phyloP scores from a whole-genome alignment of 2,329 filamentous ascomycete species.

The Arthroderma sp. region DNA sequence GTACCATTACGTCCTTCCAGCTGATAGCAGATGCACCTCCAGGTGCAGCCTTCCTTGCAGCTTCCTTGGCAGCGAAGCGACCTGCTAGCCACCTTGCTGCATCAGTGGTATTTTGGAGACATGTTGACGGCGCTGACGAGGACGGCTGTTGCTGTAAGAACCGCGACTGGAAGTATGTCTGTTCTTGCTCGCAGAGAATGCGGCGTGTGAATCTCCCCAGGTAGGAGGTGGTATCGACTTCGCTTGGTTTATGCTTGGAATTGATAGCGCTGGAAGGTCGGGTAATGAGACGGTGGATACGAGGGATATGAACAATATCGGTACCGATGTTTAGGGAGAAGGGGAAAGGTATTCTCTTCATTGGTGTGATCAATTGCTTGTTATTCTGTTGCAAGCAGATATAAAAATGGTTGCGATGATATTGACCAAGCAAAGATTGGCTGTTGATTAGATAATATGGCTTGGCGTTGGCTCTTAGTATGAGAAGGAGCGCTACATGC shows the following conservation, averaged over 20 bases:
- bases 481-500: no score
- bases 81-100: conserved; percentile 33
- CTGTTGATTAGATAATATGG: no score
- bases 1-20: conserved; percentile 48
- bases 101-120: conserved; percentile 15
- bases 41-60: conserved; percentile 52
- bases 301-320: conserved; percentile 60
- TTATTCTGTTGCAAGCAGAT: no score
- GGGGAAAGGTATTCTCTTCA: conserved; percentile 41
- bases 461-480: no score
- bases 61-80: conserved; percentile 63
- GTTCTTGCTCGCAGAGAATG: conserved; percentile 29
- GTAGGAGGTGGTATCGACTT: conserved; percentile 8
- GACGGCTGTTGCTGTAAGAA: conserved; percentile 20
- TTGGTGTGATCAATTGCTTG: conserved; percentile 6
- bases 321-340: conserved; percentile 58
- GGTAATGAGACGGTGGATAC: conserved; percentile 48
- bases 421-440: no score
- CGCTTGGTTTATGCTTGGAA: no score
- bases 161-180: conserved; percentile 28
- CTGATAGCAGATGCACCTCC: conserved; percentile 40
- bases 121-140: background rate
- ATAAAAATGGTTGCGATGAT: no score
- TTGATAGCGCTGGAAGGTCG: conserved; percentile 21
- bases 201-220: conserved; percentile 26